Evolutionary conservation across 2,329 filamentous ascomycete species (phyloP).

Genomic region (Epichloe typhina): DNA sequence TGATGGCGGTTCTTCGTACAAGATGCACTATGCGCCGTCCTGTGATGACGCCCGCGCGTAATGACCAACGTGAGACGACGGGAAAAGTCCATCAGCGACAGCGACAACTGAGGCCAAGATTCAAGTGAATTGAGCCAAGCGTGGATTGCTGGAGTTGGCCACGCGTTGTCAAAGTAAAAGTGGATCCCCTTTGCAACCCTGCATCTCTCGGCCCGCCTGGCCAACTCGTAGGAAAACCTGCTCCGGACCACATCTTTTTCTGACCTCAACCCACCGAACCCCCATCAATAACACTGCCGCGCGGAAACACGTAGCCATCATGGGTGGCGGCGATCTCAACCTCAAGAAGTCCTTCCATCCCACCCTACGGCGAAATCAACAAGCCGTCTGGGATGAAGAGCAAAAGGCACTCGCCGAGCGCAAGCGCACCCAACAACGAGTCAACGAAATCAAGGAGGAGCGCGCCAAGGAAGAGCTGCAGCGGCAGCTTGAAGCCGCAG

Average conservation of each 20-base stretch:
- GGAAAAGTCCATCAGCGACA: no score
- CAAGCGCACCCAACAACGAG: constrained; percentile 81
- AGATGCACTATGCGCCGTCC: no score
- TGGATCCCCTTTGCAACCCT: not conserved
- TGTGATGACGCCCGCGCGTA: no score
- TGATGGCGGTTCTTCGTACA: no score
- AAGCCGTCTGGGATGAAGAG: constrained; percentile 81
- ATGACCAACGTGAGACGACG: no score
- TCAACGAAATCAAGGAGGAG: constrained; percentile 90
- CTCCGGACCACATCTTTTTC: not conserved
- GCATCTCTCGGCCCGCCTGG: not conserved
- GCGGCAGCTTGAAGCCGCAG: constrained; percentile 74
- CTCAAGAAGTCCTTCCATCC: constrained; percentile 95
- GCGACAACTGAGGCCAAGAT: no score
- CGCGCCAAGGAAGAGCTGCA: constrained; percentile 85
- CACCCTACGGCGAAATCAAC: constrained; percentile 78
- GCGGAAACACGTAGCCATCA: constrained; percentile 31
- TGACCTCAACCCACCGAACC: not conserved
- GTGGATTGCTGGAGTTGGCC: no score
- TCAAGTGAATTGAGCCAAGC: no score
- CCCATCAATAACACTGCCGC: not conserved
- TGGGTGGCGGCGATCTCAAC: constrained; percentile 92
- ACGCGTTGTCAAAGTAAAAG: not conserved
- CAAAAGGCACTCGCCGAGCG: constrained; percentile 87
- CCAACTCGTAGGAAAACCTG: not conserved